Evolutionary conservation across 2,329 filamentous ascomycete genomes (phyloP).

Genomic region (Aureobasidium sp.): DNA sequence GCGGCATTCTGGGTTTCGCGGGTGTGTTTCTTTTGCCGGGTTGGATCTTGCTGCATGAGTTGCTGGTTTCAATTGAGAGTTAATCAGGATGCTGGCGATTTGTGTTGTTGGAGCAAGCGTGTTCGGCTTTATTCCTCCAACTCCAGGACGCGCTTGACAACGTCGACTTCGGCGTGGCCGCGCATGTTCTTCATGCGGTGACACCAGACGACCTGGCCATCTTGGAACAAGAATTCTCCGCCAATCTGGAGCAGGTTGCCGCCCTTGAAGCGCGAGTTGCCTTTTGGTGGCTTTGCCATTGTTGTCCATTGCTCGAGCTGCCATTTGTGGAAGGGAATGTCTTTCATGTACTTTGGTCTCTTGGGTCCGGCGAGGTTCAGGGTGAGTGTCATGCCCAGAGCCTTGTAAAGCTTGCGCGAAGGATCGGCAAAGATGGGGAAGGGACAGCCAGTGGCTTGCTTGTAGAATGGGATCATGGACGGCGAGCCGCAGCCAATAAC

Average conservation of each 20-base stretch:
- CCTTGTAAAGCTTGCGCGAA: slow-evolving; percentile 29
- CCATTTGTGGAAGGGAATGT: slow-evolving; percentile 28
- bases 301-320: slow-evolving; percentile 25
- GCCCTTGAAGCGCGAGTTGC: slow-evolving; percentile 23
- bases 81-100: not conserved
- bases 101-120: not conserved
- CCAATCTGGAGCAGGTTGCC: slow-evolving; percentile 35
- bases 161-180: slow-evolving; percentile 31
- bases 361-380: slow-evolving; percentile 26
- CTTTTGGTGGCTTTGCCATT: slow-evolving; percentile 15
- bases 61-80: not conserved
- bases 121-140: slow-evolving; percentile 24
- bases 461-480: slow-evolving; percentile 32
- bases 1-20: not conserved
- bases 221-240: slow-evolving; percentile 36
- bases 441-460: slow-evolving; percentile 29
- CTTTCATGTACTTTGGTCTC: slow-evolving; percentile 33
- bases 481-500: slow-evolving; percentile 34
- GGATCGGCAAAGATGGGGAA: slow-evolving; percentile 35
- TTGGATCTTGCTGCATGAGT: not conserved
- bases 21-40: not conserved
- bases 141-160: slow-evolving; percentile 31
- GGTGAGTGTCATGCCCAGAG: slow-evolving; percentile 29
- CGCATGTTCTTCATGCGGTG: slow-evolving; percentile 36
- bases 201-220: slow-evolving; percentile 36